phyloP scores from a whole-genome alignment of 1,284 basidiomycete species.

The Trichosporon sp. region DNA sequence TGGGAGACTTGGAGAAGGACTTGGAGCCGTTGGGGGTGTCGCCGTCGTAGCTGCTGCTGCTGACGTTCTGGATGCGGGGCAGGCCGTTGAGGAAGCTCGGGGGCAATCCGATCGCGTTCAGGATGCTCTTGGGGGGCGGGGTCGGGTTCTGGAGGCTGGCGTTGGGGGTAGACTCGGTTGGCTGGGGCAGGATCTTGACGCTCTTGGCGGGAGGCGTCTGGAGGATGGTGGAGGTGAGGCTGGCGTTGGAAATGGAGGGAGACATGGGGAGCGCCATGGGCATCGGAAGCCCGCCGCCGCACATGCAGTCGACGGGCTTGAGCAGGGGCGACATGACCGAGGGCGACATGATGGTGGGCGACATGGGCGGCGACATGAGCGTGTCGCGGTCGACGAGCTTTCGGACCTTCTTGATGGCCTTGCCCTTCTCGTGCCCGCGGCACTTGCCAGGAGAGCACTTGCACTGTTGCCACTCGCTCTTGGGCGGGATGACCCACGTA shows the following conservation, averaged over 20 bases:
- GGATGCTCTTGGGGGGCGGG: neutral
- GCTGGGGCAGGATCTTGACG: neutral
- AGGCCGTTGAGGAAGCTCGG: neutral
- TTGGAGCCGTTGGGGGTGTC: neutral
- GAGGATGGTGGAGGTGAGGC: neutral
- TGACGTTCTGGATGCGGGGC: neutral
- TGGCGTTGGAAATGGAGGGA: neutral
- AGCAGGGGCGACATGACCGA: neutral
- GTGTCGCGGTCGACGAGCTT: slow-evolving; percentile 1
- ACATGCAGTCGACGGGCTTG: neutral
- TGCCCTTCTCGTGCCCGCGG: neutral
- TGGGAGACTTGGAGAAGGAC: neutral
- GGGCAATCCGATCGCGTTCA: neutral
- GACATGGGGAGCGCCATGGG: neutral
- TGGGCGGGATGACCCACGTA: slow-evolving; percentile 10
- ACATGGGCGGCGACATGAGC: neutral
- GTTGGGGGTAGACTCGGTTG: neutral
- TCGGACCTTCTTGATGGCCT: neutral
- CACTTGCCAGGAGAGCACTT: slow-evolving; percentile 8
- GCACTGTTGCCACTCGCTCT: slow-evolving; percentile 7
- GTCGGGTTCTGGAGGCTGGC: neutral
- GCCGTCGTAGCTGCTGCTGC: neutral
- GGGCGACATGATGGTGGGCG: neutral
- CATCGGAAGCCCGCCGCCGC: neutral
- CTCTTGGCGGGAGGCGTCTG: neutral